Base-by-base conservation (phyloP, 2,329 filamentous ascomycete species). In the Penicillium olsonii region DNA sequence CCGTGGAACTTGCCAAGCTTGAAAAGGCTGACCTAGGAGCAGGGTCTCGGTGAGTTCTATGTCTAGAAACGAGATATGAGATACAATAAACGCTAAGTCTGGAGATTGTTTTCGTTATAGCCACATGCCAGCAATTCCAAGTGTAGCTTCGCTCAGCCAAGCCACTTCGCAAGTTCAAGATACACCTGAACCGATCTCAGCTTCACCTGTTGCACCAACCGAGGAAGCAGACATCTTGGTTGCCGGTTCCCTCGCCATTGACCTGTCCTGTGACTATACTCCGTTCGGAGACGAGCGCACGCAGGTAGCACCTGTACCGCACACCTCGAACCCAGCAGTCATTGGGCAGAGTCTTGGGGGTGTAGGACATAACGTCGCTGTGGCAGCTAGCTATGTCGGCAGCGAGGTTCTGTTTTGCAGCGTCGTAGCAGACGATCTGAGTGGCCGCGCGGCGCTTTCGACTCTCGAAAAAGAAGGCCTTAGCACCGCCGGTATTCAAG, bases 291-390 rank as follows among this genome's bases (percentile, higher is more conserved):
- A 67, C 20, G 67, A 72, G 27, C 52, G 64, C 2, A 54, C 55
- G 10, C 59, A 64, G n/a, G 61, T 66, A 10, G 59, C 60, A 52
- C 76, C 67, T 52, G 58, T 66, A 44, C 75, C 85, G 31, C 82
- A 92, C 52, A 96, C 91, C 0, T 97, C 92, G 0, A 97, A 97
- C 63, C 89, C 89, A 41, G 84, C 91, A 7, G 75, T 78, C 12
- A 95, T 96, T 56, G 84, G 76, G 29, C 90, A 95, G 65, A 89
- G 87, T 1, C 81, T 96, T 7, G 94, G 94, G 11, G 94, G 94
- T 6, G 94, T 97, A 7, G 94, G 90, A 6, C 87, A 91, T 64
- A 97, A 97, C 63, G 90, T 97, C 37, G 90, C 94, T 14, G 81
- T 90, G 40, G 92, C 92, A 37, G 86, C 89, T 1, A 88, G 91